phyloP scores from a whole-genome alignment of 345 rosid genomes.

The Rhodamnia argentea region DNA sequence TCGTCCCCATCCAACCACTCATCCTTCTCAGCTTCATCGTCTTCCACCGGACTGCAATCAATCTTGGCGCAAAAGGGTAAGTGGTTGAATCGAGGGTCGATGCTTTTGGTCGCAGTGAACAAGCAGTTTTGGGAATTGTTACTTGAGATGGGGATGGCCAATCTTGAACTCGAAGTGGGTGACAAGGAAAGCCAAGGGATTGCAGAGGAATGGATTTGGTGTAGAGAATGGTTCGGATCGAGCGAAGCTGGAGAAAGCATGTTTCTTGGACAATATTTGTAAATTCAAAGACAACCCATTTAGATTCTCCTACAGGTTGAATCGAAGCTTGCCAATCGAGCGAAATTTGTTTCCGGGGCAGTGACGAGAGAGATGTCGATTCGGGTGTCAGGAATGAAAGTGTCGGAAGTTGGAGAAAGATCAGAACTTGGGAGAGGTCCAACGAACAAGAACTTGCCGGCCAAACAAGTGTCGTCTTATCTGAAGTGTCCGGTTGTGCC shows the following conservation, averaged over 20 bases:
- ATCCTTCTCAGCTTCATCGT: conserved; percentile 3
- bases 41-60: conserved; percentile 7
- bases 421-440: not conserved
- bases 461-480: not conserved
- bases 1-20: conserved; percentile 24
- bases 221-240: not conserved
- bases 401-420: not conserved
- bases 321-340: not conserved
- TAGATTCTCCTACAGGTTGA: not conserved
- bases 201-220: not conserved
- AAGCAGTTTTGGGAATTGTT: not conserved
- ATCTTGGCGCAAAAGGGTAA: conserved; percentile 15
- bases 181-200: not conserved
- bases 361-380: not conserved
- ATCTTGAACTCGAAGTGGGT: not conserved
- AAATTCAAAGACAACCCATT: not conserved
- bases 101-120: conserved; percentile 2
- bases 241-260: not conserved
- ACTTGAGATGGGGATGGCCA: not conserved
- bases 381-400: not conserved
- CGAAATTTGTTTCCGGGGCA: not conserved
- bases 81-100: not conserved
- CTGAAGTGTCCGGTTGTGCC: not conserved
- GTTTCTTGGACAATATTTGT: not conserved
- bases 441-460: not conserved